Base-by-base conservation (phyloP, 2,329 filamentous ascomycete genomes). In the Alternaria dauci region DNA sequence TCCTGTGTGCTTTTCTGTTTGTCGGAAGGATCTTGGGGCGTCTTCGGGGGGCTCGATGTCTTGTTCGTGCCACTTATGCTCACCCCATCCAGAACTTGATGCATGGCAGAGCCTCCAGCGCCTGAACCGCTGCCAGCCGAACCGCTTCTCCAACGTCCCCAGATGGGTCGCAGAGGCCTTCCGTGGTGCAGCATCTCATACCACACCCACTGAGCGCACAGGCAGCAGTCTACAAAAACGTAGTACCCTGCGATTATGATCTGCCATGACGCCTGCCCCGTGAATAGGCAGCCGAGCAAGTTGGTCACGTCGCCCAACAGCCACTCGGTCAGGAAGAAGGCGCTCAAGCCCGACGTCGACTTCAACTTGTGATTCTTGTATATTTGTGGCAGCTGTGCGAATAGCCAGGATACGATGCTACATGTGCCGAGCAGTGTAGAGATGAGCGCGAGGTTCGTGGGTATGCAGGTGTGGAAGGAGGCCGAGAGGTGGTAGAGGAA, bases 371-470 rank as follows among this genome's bases (percentile, higher is more conserved):
- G 87, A 72, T 91, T 91, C 79, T 90, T 90, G 79, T 86, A 88
- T 63, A 91, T 89, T 70, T 91, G 88, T 2, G 88, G 88, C 28
- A 90, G 79, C 74, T 90, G 88, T 12, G 88, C 88, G 72, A 89
- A 91, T 2, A 91, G 82, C 88, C 88, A 91, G 43, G 88, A 86
- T 52, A 88, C 68, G 61, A 91, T 90, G 70, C 87, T 89, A 61
- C 88, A 78, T 0, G 82, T 83, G 20, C 88, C 88, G 54, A 90
- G 81, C 3, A 84, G 63, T 6, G 86, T 87, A 23, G 88, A 90
- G 58, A 88, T 64, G 60, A 90, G 82, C 23, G 87, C 87, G 55
- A 89, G 82, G 55, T 85, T 84, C 18, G 87, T 89, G 12, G 88
- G 88, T 44, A 90, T 79, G 77, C 88, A 91, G 63, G 84, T 85